A percentile compares a stretch with the other conserved stretches of the same genome.
These are phyloP conservation scores for Arabis alpina DNA, from an alignment of 345 rosid species.

Conservation along the genomic window DNA sequence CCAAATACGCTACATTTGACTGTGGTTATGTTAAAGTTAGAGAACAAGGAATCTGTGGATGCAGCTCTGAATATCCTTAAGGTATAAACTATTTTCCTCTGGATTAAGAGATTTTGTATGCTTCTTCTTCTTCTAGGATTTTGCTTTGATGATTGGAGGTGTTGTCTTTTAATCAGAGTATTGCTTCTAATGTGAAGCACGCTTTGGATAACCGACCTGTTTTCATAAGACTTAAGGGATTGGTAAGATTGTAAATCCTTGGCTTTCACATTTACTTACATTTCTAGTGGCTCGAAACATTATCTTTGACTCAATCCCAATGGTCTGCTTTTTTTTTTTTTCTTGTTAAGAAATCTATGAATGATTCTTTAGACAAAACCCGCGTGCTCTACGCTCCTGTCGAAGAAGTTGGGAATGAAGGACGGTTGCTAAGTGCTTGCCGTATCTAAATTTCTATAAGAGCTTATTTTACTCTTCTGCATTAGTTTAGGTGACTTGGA, in stretches of 20 bases:
- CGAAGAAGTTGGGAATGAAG: constrained; percentile 71
- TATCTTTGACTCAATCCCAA: not conserved
- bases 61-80: constrained; percentile 68
- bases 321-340: constrained; percentile 6
- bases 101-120: constrained; percentile 5
- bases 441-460: constrained; percentile 59
- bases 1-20: constrained; percentile 86
- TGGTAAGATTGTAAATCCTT: constrained; percentile 55
- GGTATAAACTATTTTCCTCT: constrained; percentile 46
- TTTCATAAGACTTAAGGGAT: constrained; percentile 68
- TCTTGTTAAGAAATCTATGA: constrained; percentile 66
- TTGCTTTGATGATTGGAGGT: constrained; percentile 30
- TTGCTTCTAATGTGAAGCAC: constrained; percentile 62
- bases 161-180: constrained; percentile 51
- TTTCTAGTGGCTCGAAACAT: constrained; percentile 16
- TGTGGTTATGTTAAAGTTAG: constrained; percentile 85
- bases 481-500: not conserved
- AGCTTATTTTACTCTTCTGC: constrained; percentile 6
- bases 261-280: constrained; percentile 15
- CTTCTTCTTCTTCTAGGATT: constrained; percentile 26
- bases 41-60: constrained; percentile 70
- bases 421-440: constrained; percentile 69
- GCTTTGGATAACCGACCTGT: constrained; percentile 80
- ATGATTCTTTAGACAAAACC: constrained; percentile 70
- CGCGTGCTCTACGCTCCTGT: constrained; percentile 71